These are phyloP conservation scores for Calonectria montana DNA, from an alignment of 2,329 filamentous ascomycete genomes.

Conservation along the genomic window DNA sequence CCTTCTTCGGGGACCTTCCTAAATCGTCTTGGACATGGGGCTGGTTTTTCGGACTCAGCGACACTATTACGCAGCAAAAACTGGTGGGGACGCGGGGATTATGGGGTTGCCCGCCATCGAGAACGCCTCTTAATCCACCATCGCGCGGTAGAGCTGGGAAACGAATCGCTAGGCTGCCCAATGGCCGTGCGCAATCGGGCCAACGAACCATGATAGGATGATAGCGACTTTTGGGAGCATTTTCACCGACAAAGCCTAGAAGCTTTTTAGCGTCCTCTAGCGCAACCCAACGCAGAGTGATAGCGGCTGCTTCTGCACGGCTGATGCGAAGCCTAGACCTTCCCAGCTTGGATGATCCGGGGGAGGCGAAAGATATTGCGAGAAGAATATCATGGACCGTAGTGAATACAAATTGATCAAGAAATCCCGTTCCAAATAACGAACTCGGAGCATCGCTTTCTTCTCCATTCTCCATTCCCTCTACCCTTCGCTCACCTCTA, in stretches of 20 bases:
- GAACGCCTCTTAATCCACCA: neutral
- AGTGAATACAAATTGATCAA: neutral
- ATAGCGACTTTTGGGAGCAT: neutral
- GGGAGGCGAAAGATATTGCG: neutral
- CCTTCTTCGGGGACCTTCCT: constrained; percentile 1
- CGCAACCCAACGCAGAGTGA: neutral
- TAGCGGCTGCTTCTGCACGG: neutral
- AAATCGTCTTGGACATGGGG: neutral
- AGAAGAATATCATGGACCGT: neutral
- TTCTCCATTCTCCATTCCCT: neutral
- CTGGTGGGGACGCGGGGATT: constrained; percentile 2
- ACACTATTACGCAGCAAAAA: constrained; percentile 6
- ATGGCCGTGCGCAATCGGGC: neutral
- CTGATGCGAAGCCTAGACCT: neutral
- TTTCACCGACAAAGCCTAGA: constrained; percentile 5
- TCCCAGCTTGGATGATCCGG: neutral
- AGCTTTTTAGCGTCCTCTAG: neutral
- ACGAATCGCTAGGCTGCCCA: neutral
- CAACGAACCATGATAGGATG: neutral
- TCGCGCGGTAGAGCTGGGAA: neutral
- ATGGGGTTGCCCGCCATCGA: neutral
- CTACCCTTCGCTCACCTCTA: neutral
- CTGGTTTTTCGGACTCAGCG: neutral
- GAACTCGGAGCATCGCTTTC: neutral
- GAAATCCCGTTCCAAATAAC: neutral